Evolutionary conservation across 164 flowering plant species (phyloP), one percentile per base, ranked within the genome.

Genomic region (Piper longum): DNA sequence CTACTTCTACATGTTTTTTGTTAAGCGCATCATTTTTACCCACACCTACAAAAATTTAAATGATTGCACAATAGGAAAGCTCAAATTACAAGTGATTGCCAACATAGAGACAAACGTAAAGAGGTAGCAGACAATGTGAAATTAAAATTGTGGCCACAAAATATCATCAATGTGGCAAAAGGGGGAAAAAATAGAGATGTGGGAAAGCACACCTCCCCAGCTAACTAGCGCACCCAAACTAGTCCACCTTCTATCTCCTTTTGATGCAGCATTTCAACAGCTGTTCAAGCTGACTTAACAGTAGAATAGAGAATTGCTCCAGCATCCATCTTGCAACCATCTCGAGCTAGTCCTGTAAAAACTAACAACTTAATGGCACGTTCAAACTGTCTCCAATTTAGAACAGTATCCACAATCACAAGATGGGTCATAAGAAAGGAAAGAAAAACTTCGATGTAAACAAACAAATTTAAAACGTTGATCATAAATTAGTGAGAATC

Each of bases 171-270:
- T 48, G 3, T 9, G 14, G 9, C 52, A 48, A 0, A 9, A 48
- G 14, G 52, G 52, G 14, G 9, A 48, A 9, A 2, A 8, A 8
- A 9, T 4, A 48, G 57, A 16, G n/a, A 40, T 26, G 36, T 26
- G 36, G 41, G 16, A 60, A 39, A 39, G 5, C 19, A 54, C 66
- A 93, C 99, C 97, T 93, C 99, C 57, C 99, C 99, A 65, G 96
- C 99, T 43, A 93, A 73, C 65, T 93, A 97, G 4, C 99, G 95
- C 36, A 95, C 99, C 99, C 99, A 93, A 71, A 93, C 76, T 62
- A 43, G 60, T 43, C 75, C 83, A 39, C 91, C 95, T 41, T 80
- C 76, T 64, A 90, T 81, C 80, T 78, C 81, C 73, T 80, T 85
- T 69, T 85, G 87, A 73, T 93, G 99, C 62, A 90, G 72, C 70